phyloP scores from a whole-genome alignment of 2,329 filamentous ascomycete genomes.

The Penicillium sclerotiorum region DNA sequence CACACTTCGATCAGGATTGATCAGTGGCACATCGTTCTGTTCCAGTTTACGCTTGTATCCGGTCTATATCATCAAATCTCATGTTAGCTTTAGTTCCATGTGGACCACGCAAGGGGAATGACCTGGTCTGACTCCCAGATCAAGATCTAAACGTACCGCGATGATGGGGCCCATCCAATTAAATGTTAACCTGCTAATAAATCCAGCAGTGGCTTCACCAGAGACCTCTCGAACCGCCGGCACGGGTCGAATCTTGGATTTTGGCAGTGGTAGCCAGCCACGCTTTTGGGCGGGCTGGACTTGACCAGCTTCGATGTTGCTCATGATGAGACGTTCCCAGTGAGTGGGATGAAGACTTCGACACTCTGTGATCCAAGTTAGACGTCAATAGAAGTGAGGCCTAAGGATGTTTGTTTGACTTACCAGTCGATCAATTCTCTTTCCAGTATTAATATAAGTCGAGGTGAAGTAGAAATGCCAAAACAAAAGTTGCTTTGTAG shows the following conservation, averaged over 20 bases:
- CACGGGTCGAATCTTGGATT: not conserved
- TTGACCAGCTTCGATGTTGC: not conserved
- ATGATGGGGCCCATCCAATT: conserved; percentile 1
- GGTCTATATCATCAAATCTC: not conserved
- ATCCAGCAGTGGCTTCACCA: not conserved
- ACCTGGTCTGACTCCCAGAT: too few species aligned
- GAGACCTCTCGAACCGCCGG: not conserved
- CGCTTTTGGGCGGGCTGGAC: not conserved
- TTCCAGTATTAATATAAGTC: not conserved
- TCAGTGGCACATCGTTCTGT: not conserved
- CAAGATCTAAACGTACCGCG: not conserved
- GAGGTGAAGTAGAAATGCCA: not conserved
- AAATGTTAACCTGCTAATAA: not conserved
- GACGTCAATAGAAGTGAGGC: not conserved
- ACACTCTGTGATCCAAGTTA: not conserved
- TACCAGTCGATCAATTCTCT: not conserved
- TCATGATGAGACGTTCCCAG: not conserved
- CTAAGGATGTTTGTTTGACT: not conserved
- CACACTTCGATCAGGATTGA: not conserved
- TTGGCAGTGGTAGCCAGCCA: not conserved
- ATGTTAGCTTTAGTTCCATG: not conserved
- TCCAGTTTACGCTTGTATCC: not conserved
- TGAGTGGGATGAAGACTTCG: not conserved
- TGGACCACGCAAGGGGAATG: too few species aligned
- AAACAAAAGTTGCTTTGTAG: not conserved